Evolutionary conservation across 2,329 filamentous ascomycete genomes (phyloP), one percentile per base, ranked within the genome.

Genomic region (Talaromyces sp.): DNA sequence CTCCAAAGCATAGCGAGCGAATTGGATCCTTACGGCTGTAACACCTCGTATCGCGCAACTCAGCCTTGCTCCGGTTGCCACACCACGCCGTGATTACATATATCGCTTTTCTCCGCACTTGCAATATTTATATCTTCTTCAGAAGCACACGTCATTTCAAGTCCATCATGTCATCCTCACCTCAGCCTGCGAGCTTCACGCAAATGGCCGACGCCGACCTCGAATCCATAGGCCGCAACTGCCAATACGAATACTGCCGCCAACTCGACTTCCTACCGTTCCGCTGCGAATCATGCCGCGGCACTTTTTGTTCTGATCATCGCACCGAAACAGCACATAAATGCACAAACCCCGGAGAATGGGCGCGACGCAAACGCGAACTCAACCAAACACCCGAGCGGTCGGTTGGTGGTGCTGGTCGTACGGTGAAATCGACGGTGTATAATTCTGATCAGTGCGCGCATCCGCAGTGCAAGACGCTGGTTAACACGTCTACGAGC

Each of bases 191-290:
- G 31, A 75, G 76, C 61, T 78, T 73, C 69, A 79, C 76, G 3
- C 73, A 78, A 70, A 66, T 66, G 64, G 64, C 65, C 7, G 84
- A 90, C 73, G 85, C 87, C 73, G 93, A 97, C 79, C 89, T 93
- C 57, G 89, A 91, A 72, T 86, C 93, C 27, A 90, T 98, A 71
- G 95, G 95, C 78, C 87, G 87, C 68, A 93, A 97, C 82, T 99
- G 95, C 85, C 88, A 97, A 78, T 89, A 91, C 79, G 83, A 90
- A 69, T 96, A 92, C 83, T 99, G 95, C 84, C 90, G 93, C 76
- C 91, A 95, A 75, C 90, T 98, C 67, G 95, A 98, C 80, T 98
- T 99, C 78, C 87, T 99, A 4, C 95, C 95, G 3, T 98, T 98
- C 79, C 86, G 88, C 74, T 99, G 95, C 81, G 91, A 96, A 76